These are phyloP conservation scores for Paramecium caudatum DNA, from an alignment of 73 alveolate genomes.

Conservation along the genomic window DNA sequence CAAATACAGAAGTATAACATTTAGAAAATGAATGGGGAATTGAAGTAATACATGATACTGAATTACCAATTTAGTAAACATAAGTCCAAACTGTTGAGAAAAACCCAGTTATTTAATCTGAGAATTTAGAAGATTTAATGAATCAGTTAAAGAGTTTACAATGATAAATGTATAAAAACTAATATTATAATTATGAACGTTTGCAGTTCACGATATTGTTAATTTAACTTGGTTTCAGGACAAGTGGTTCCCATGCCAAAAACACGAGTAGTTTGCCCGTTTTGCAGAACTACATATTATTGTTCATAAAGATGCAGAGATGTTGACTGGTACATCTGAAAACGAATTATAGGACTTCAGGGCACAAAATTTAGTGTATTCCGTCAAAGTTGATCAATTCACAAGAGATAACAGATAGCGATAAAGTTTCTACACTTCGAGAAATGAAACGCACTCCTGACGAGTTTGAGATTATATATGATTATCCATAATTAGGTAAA, in stretches of 20 bases:
- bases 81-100: neutral
- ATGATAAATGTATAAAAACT: neutral
- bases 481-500: conserved; percentile 69
- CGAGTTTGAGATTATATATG: conserved; percentile 38
- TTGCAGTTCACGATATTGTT: conserved; percentile 69
- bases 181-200: conserved; percentile 11
- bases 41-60: conserved; percentile 82
- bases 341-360: conserved; percentile 39
- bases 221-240: conserved; percentile 9
- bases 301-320: conserved; percentile 69
- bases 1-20: conserved; percentile 59
- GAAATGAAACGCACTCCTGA: conserved; percentile 57
- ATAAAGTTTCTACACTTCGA: conserved; percentile 51
- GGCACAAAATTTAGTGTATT: conserved; percentile 16
- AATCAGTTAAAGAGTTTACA: conserved; percentile 50
- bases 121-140: conserved; percentile 49
- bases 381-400: conserved; percentile 35
- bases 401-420: conserved; percentile 48
- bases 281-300: conserved; percentile 33
- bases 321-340: conserved; percentile 23
- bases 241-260: conserved; percentile 16
- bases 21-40: conserved; percentile 86
- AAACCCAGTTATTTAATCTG: neutral
- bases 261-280: conserved; percentile 26
- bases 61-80: neutral